A percentile compares a stretch with the other conserved stretches of the same genome.
These are phyloP conservation scores for Thielaviopsis musarum DNA, from an alignment of 2,329 filamentous ascomycete species.

Conservation along the genomic window DNA sequence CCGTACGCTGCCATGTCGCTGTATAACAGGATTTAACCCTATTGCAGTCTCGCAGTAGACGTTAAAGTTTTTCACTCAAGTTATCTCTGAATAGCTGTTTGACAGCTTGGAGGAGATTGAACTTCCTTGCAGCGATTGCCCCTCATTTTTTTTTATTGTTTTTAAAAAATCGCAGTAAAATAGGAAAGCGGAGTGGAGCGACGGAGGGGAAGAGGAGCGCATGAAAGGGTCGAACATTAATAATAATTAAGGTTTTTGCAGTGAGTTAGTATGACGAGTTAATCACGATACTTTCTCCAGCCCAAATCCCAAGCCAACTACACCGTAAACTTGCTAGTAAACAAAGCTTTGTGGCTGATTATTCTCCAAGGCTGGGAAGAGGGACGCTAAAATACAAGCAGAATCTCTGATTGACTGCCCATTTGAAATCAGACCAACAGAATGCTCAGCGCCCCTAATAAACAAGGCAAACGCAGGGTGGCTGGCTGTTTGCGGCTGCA, in stretches of 20 bases:
- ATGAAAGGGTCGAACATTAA: background rate
- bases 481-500: background rate
- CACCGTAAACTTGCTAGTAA: too few relatives aligned
- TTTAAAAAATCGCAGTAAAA: background rate
- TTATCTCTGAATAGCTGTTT: background rate
- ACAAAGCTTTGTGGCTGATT: too few relatives aligned
- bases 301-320: too few relatives aligned
- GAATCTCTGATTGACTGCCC: background rate
- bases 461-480: background rate
- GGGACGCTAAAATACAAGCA: too few relatives aligned
- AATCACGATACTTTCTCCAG: background rate
- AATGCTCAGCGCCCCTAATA: background rate
- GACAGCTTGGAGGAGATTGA: background rate
- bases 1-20: background rate
- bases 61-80: background rate
- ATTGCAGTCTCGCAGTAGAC: background rate
- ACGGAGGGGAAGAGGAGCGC: background rate
- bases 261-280: background rate
- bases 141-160: background rate
- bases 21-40: background rate
- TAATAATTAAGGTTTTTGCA: background rate
- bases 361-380: too few relatives aligned
- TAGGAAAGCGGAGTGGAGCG: background rate
- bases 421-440: background rate
- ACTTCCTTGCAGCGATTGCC: background rate